Conservation (phyloP, 352 stramenopile species). For the Phytophthora megakarya region DNA sequence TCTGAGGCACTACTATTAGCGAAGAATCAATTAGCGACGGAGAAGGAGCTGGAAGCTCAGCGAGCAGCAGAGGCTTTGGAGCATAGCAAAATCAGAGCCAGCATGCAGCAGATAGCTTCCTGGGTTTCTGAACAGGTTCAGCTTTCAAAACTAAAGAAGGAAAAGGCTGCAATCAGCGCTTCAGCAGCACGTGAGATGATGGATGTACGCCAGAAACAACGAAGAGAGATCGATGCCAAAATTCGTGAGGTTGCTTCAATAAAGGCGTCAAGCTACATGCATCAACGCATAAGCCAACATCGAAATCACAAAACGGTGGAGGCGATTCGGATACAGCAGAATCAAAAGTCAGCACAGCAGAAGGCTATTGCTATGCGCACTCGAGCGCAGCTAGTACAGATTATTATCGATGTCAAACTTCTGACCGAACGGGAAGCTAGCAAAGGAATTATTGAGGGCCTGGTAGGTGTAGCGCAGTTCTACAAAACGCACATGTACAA, state of each 20-base stretch:
- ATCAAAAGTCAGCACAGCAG: conserved; percentile 26
- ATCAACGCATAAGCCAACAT: conserved; percentile 24
- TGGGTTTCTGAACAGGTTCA: conserved; percentile 45
- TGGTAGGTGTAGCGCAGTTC: conserved; percentile 18
- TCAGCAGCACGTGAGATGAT: conserved; percentile 25
- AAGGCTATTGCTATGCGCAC: conserved; percentile 30
- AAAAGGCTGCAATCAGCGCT: conserved; percentile 17
- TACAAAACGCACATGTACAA: conserved; percentile 4
- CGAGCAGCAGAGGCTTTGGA: conserved; percentile 18
- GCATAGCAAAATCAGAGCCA: conserved; percentile 28
- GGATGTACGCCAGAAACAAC: conserved; percentile 29
- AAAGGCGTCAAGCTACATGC: conserved; percentile 35
- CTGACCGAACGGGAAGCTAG: conserved; percentile 27
- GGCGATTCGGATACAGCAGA: conserved; percentile 17
- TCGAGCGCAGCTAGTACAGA: conserved; percentile 36
- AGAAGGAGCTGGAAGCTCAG: conserved; percentile 32
- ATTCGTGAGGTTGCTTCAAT: conserved; percentile 31
- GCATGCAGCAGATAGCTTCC: conserved; percentile 31
- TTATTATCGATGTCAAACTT: conserved; percentile 45
- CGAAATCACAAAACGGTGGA: conserved; percentile 25
- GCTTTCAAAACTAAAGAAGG: conserved; percentile 35
- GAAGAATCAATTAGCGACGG: conserved; percentile 24
- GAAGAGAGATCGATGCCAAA: conserved; percentile 19
- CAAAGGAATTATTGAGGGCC: conserved; percentile 10
- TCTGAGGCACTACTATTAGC: conserved; percentile 18